A percentile compares a stretch with the other conserved stretches of the same genome.
Conservation (phyloP, 163 green algal species). For the Chloromonas sp. region DNA sequence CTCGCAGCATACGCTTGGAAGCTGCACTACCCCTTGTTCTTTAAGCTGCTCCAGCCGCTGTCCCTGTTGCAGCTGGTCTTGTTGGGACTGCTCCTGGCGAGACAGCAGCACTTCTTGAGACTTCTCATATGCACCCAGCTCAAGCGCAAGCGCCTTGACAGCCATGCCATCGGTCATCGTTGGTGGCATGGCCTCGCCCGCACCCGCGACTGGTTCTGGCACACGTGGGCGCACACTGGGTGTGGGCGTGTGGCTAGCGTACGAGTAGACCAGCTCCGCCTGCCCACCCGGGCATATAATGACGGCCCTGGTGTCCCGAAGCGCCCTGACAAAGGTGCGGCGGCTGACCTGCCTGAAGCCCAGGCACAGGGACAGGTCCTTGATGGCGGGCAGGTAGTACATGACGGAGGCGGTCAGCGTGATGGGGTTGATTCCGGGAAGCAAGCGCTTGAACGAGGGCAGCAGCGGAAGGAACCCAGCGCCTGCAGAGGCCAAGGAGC, state of each 20-base stretch:
- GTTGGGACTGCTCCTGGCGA: background rate
- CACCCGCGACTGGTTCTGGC: too few species aligned
- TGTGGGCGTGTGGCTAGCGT: constrained; percentile 12
- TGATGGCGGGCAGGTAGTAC: constrained; percentile 58
- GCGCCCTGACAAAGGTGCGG: constrained; percentile 58
- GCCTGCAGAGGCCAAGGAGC: constrained; percentile 16
- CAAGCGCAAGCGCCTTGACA: too few species aligned
- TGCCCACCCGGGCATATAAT: constrained; percentile 81
- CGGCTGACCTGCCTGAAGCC: constrained; percentile 61
- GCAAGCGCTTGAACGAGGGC: constrained; percentile 43
- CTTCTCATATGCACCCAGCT: background rate
- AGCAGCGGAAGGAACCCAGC: constrained; percentile 70
- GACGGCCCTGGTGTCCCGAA: constrained; percentile 60
- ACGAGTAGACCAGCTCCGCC: constrained; percentile 70
- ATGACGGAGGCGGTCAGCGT: constrained; percentile 66
- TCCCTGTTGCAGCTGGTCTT: background rate
- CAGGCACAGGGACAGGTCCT: constrained; percentile 64
- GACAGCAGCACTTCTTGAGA: background rate
- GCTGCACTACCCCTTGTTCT: too few species aligned
- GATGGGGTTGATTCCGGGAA: constrained; percentile 49
- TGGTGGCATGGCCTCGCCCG: too few species aligned
- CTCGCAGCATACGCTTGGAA: too few species aligned
- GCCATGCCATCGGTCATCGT: too few species aligned
- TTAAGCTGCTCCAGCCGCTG: background rate
- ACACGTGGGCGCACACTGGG: background rate